Evolutionary conservation across 148 eudicot genomes (phyloP), one percentile per base, ranked within the genome.

Genomic region (Rhododendron simsii): DNA sequence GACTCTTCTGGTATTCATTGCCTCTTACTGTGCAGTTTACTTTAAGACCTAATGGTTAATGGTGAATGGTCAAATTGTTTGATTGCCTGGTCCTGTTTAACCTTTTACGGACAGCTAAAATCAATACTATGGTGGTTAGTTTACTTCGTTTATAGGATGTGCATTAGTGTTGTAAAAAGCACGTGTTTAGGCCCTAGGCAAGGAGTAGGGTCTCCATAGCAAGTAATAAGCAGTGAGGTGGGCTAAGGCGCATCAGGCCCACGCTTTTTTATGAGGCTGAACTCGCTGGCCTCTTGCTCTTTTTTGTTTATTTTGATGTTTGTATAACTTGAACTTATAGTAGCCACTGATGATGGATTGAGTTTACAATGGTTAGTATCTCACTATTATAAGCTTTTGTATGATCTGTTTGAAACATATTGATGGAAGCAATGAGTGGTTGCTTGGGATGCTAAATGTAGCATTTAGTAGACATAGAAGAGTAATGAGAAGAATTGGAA

Each of bases 1-100:
- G 93, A 91, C 81, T 87, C 94, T 71, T 78, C 92, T 63, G 90
- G 99, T 97, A 91, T 81, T 35, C 53, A 44, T 81, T 39, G 69
- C 23, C 30, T 51, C 28, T 85, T n/a, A 30, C 9, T 76, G n/a
- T 59, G 20, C 35, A 9, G 33, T 16, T 83, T 14, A 37, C 30
- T 81, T 61, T 26, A 65, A 67, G 13, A 12, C 4, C 23, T 15
- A 15, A 39, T 44, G 51, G 21, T 45, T 30, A 45, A 23, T 12
- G 6, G 20, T 30, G 20, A 35, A 30, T 21, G 35, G 76, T 20
- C 84, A 28, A 35, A 39, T 61, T 82, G 75, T 28, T 82, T 59
- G 35, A 82, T 63, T 16, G 35, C 41, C 45, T 39, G 48, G 41
- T 61, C 45, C 26, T 35, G 14, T 26, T 16, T 81, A 39, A 75